These are phyloP conservation scores for Smallanthus sonchifolius DNA, from an alignment of 129 eudicot species.

Conservation along the genomic window DNA sequence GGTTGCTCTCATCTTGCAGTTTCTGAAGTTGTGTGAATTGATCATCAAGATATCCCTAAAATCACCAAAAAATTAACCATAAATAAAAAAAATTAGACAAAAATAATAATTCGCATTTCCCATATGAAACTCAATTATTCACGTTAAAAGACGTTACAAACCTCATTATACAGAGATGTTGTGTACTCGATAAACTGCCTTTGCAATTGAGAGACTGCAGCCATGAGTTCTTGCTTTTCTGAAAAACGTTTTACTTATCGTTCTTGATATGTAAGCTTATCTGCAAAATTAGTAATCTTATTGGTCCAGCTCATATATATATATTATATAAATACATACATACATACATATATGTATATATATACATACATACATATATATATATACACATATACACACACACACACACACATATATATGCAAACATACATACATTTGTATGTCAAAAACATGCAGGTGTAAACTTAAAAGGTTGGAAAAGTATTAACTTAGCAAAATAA, in stretches of 20 bases:
- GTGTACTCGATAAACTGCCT: constrained; percentile 61
- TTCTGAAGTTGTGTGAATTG: constrained; percentile 73
- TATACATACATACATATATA: not conserved
- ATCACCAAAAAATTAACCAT: not conserved
- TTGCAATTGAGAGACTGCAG: constrained; percentile 54
- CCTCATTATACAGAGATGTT: constrained; percentile 59
- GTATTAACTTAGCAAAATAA: constrained; percentile 13
- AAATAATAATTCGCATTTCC: not conserved
- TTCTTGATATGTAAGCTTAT: constrained; percentile 20
- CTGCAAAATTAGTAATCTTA: constrained; percentile 26
- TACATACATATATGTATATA: not conserved
- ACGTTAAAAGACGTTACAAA: constrained; percentile 13
- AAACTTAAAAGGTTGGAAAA: not conserved
- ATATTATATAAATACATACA: not conserved
- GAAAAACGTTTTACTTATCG: not conserved
- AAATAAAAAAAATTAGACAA: not conserved
- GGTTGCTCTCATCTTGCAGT: constrained; percentile 85
- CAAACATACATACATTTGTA: not conserved
- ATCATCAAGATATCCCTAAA: constrained; percentile 62
- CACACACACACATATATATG: not conserved
- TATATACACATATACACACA: not conserved
- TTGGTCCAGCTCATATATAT: not conserved
- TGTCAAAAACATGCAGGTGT: not conserved
- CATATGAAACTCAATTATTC: not conserved
- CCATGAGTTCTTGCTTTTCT: constrained; percentile 28